phyloP scores from a whole-genome alignment of 2,329 filamentous ascomycete species.

The Fusarium cyanostomum region DNA sequence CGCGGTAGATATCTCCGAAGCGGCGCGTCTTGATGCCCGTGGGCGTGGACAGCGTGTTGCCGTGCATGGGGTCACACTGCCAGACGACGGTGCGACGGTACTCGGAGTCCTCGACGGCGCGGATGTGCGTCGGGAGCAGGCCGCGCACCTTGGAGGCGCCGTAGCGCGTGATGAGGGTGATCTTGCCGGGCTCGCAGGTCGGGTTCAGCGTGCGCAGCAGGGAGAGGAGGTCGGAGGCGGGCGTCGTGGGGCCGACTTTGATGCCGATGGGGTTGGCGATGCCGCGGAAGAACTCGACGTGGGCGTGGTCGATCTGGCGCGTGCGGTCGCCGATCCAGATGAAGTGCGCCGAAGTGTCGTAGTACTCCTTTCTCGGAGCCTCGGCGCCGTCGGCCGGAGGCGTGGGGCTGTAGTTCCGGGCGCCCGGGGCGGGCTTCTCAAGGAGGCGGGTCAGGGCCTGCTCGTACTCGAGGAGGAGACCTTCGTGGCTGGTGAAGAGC shows the following conservation, averaged over 20 bases:
- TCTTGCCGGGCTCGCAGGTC: conserved; percentile 82
- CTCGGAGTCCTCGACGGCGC: conserved; percentile 83
- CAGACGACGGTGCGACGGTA: conserved; percentile 77
- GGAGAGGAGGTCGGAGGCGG: conserved; percentile 75
- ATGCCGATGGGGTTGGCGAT: conserved; percentile 96
- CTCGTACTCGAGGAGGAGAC: conserved; percentile 93
- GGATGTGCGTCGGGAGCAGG: conserved; percentile 85
- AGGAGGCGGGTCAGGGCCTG: conserved; percentile 83
- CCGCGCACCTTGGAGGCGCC: conserved; percentile 79
- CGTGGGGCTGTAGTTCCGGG: conserved; percentile 54
- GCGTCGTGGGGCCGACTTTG: conserved; percentile 92
- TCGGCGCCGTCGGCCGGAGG: conserved; percentile 46
- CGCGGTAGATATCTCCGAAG: conserved; percentile 89
- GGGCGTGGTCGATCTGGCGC: conserved; percentile 88
- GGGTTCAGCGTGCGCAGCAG: conserved; percentile 91
- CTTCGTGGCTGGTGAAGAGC: conserved; percentile 95
- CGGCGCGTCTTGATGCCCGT: conserved; percentile 90
- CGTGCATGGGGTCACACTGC: conserved; percentile 99
- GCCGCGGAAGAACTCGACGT: conserved; percentile 97
- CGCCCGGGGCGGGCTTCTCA: conserved; percentile 64
- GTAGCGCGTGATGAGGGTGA: conserved; percentile 96
- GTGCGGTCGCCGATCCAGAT: conserved; percentile 99
- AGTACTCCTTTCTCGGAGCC: conserved; percentile 70
- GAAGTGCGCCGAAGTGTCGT: conserved; percentile 95
- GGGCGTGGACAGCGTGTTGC: conserved; percentile 75